Conservation (phyloP, 129 eudicot genomes). For the Tagetes erecta region DNA sequence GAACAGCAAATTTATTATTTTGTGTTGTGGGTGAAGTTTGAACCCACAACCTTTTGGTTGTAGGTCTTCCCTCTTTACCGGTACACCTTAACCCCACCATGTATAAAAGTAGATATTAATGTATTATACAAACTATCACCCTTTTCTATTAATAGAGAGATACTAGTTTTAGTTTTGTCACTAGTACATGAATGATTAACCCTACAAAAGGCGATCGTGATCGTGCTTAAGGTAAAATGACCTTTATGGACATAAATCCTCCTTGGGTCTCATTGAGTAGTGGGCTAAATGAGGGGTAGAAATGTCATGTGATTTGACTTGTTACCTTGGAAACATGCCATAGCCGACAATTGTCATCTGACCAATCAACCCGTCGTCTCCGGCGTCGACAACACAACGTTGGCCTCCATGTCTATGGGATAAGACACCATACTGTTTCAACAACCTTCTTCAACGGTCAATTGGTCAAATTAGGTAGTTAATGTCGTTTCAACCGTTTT, state of each 20-base stretch:
- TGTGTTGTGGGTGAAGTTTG: too few species aligned
- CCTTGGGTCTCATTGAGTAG: not conserved
- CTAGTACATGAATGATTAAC: conserved; percentile 7
- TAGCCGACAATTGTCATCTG: not conserved
- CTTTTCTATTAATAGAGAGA: conserved; percentile 15
- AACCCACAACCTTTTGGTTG: too few species aligned
- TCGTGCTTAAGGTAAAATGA: not conserved
- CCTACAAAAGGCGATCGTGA: not conserved
- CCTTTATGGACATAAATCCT: conserved; percentile 2
- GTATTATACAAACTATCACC: not conserved
- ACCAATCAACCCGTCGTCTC: not conserved
- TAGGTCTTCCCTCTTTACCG: too few species aligned
- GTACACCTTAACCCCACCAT: too few species aligned
- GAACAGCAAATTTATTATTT: too few species aligned
- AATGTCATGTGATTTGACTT: not conserved
- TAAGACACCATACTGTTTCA: conserved; percentile 3
- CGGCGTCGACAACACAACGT: conserved; percentile 18
- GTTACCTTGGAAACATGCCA: conserved; percentile 7
- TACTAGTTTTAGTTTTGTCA: conserved; percentile 2
- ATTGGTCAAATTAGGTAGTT: not conserved
- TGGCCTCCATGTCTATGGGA: conserved; percentile 3
- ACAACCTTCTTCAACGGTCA: conserved; percentile 10
- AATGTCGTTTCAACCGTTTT: not conserved
- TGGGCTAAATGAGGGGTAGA: not conserved
- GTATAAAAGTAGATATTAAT: not conserved